A percentile compares a stretch with the other conserved stretches of the same genome.
These are phyloP conservation scores for Suaeda aralocaspica DNA, from an alignment of 148 eudicot genomes.

Conservation along the genomic window DNA sequence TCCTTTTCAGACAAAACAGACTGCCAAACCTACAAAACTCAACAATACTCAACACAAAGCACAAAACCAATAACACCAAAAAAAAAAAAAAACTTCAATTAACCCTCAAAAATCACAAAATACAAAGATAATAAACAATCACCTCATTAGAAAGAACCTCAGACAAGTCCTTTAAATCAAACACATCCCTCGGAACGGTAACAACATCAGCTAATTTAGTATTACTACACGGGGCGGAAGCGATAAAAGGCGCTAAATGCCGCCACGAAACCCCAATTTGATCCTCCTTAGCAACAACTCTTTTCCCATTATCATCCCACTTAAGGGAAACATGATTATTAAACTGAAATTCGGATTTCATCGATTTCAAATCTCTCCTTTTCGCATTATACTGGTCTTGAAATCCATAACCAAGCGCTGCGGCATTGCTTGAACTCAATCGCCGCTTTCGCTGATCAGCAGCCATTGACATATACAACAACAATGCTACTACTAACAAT, in stretches of 20 bases:
- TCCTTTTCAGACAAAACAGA: constrained; percentile 61
- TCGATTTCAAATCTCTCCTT: constrained; percentile 44
- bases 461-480: constrained; percentile 69
- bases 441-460: constrained; percentile 83
- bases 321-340: constrained; percentile 56
- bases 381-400: constrained; percentile 44
- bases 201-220: constrained; percentile 62
- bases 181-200: constrained; percentile 58
- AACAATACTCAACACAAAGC: background rate
- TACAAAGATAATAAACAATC: constrained; percentile 9
- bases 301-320: constrained; percentile 77
- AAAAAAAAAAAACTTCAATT: background rate
- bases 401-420: constrained; percentile 34
- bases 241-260: constrained; percentile 46
- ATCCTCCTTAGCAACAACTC: constrained; percentile 69
- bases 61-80: background rate
- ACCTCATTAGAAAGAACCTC: constrained; percentile 78
- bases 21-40: constrained; percentile 66
- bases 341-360: constrained; percentile 36
- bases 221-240: constrained; percentile 33
- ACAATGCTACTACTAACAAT: no score
- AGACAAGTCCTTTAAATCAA: constrained; percentile 52
- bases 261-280: constrained; percentile 68
- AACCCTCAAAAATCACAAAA: background rate
- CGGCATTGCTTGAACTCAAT: constrained; percentile 30